A percentile compares a stretch with the other conserved stretches of the same genome.
These are phyloP conservation scores for Umbellularia californica DNA, from an alignment of 164 flowering plant species.

Conservation along the genomic window DNA sequence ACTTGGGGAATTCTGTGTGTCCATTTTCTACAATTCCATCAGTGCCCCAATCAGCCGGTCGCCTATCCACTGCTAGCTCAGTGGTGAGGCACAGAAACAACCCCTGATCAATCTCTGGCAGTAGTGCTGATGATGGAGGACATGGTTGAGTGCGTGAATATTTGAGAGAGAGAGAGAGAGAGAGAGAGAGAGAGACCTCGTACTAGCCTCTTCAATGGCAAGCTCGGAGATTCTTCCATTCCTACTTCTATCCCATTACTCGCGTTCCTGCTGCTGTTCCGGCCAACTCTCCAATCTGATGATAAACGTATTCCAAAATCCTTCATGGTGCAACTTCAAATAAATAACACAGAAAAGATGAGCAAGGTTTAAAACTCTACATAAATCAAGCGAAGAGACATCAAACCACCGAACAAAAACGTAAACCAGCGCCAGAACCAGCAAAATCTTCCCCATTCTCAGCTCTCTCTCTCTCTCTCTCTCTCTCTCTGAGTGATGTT, in stretches of 20 bases:
- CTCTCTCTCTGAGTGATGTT: neutral
- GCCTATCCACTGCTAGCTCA: neutral
- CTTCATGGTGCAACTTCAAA: neutral
- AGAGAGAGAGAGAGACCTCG: slow-evolving; percentile 1
- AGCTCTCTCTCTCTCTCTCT: neutral
- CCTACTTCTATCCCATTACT: neutral
- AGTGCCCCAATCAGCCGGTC: too few species aligned
- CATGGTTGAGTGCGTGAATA: neutral
- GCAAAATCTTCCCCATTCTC: neutral
- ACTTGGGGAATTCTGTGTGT: too few species aligned
- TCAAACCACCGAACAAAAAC: neutral
- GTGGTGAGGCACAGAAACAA: neutral
- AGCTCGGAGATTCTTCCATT: neutral
- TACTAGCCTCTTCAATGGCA: neutral
- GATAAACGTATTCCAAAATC: neutral
- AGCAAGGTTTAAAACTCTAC: neutral
- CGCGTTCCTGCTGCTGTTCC: neutral
- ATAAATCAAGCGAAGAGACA: neutral
- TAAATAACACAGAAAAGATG: neutral
- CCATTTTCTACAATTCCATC: too few species aligned
- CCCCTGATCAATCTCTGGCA: neutral
- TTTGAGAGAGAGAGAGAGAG: neutral
- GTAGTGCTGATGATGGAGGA: neutral
- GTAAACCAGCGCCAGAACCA: neutral
- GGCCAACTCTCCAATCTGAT: neutral